Evolutionary conservation across 176 grass and related monocot genomes (phyloP), one percentile per base, ranked within the genome.

Genomic region (Poa pratensis): DNA sequence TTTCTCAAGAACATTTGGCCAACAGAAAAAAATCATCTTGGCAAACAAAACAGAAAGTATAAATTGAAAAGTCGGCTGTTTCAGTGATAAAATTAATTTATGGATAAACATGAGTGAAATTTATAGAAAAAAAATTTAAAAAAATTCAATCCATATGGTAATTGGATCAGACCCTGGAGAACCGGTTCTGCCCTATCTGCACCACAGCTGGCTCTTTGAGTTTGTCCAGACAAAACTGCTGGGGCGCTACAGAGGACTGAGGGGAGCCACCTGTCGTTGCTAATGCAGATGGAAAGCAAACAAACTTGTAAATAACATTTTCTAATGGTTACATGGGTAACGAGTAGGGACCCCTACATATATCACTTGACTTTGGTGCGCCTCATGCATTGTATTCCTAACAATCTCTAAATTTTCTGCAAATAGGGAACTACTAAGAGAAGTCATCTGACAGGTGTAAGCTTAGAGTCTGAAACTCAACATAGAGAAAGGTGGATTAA

Each of bases 11-110:
- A 77, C 59, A 80, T 48, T 53, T 26, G 9, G 27, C 34, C 43
- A 87, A 61, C 24, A 75, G 39, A 51, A 48, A 63, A 3, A 63
- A 54, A 68, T 69, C 60, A 32, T n/a, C 26, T 67, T 27, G 67
- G 18, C 24, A 80, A 80, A 64, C 5, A 20, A 9, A 9, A 35
- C 43, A 80, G 26, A 48, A 48, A 48, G 48, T 13, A 50, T 17
- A 15, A 17, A 81, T 9, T 80, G 4, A 34, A 51, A 51, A 68
- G 9, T 16, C 0, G 14, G 3, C 8, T 77, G 8, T 9, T 34
- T 28, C 50, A 57, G 35, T 20, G 18, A 35, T 26, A 5, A 24
- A 78, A 61, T 3, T 9, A 78, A 16, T 77, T 23, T 77, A 77
- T 2, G 6, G 13, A 26, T 78, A 11, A 60, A 10, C 20, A 60